Evolutionary conservation across 768 basidiomycete genomes (phyloP).

Genomic region (Hemileccinum impolitum): DNA sequence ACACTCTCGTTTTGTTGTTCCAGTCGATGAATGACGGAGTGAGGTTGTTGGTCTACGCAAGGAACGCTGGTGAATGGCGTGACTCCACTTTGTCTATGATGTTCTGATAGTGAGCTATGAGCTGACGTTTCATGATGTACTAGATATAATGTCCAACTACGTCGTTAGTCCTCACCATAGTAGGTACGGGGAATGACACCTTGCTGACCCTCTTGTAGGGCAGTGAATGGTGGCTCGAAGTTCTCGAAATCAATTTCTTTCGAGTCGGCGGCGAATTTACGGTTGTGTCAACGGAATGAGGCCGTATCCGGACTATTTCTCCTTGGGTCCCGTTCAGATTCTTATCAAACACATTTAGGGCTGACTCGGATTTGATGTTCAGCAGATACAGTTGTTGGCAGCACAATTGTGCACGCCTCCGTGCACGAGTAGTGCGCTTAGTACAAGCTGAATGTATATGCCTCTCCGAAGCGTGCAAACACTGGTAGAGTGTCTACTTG

Average conservation of each 20-base stretch:
- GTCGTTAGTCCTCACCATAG: slow-evolving; percentile 41
- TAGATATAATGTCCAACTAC: slow-evolving; percentile 90
- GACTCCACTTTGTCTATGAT: not conserved
- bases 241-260: slow-evolving; percentile 60
- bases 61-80: slow-evolving; percentile 61
- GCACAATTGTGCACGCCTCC: no score
- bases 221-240: slow-evolving; percentile 72
- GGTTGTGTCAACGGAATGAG: no score
- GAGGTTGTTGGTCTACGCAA: slow-evolving; percentile 85
- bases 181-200: not conserved
- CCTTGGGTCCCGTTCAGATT: not conserved
- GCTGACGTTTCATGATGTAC: slow-evolving; percentile 13
- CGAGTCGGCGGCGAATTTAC: slow-evolving; percentile 61
- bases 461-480: no score
- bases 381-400: no score
- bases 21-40: slow-evolving; percentile 81
- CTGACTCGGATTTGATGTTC: no score
- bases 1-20: slow-evolving; percentile 74
- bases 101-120: not conserved
- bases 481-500: no score
- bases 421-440: no score
- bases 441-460: no score
- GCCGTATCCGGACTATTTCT: not conserved
- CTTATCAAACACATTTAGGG: no score
- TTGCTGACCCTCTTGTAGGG: slow-evolving; percentile 41